A percentile compares a stretch with the other conserved stretches of the same genome.
These are phyloP conservation scores for Phytophthora multivora DNA, from an alignment of 352 stramenopile genomes.

Conservation along the genomic window DNA sequence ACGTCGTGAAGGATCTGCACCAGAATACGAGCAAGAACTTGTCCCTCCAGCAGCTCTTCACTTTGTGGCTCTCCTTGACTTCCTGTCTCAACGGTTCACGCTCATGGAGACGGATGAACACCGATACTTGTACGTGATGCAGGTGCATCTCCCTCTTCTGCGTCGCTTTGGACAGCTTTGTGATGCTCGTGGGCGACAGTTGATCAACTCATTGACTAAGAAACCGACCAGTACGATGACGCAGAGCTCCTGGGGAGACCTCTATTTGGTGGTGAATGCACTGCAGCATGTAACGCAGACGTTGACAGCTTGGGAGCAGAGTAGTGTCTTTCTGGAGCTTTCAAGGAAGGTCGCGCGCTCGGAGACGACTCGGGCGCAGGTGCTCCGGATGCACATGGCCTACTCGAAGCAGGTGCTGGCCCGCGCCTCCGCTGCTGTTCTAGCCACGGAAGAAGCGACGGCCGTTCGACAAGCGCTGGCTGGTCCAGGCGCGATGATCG, in stretches of 20 bases:
- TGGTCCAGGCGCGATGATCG: constrained; percentile 73
- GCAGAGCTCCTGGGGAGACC: constrained; percentile 24
- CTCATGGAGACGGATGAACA: constrained; percentile 69
- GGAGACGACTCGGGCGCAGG: constrained; percentile 53
- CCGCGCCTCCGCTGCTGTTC: constrained; percentile 57
- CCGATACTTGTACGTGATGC: constrained; percentile 77
- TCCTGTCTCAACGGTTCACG: constrained; percentile 66
- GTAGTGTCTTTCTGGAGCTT: constrained; percentile 69
- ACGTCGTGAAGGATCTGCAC: background rate
- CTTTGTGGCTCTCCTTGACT: constrained; percentile 64
- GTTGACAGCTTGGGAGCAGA: constrained; percentile 70
- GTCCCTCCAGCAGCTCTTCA: constrained; percentile 38
- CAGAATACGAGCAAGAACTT: constrained; percentile 14
- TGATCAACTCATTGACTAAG: constrained; percentile 22
- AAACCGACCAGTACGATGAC: constrained; percentile 1
- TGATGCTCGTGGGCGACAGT: constrained; percentile 26
- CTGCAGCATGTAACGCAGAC: constrained; percentile 43
- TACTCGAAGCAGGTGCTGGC: constrained; percentile 58
- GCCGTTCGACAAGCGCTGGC: constrained; percentile 71
- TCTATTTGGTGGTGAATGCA: constrained; percentile 61
- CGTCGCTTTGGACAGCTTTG: constrained; percentile 36
- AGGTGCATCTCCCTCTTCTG: constrained; percentile 67
- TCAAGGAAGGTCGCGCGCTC: constrained; percentile 61
- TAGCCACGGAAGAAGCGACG: constrained; percentile 68
- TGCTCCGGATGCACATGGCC: constrained; percentile 67